Evolutionary conservation across 805 yeast genomes (phyloP), one percentile per base, ranked within the genome.

Genomic region (Candida khao-thaluensis): DNA sequence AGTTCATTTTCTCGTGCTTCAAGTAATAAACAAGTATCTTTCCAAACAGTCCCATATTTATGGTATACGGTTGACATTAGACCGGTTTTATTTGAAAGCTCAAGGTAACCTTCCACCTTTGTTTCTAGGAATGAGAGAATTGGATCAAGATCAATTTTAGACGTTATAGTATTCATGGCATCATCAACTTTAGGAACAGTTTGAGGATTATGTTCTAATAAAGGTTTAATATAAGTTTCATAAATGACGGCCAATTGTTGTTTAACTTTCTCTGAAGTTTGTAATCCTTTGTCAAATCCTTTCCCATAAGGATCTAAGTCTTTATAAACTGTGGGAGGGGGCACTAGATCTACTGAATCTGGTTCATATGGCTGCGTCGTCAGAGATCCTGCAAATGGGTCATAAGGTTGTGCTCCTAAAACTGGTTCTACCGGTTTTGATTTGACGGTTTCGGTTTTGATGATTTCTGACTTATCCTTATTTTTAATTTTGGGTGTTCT

Each of bases 261-360:
- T 30, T 53, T 59, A 11, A 65, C 43, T 4, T 41, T 41, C 4
- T 40, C 49, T 5, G 69, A 54, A 44, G 54, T 62, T 22, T 57
- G 44, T 3, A 60, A 41, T 0, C 73, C 74, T 30, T 48, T 55
- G 7, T 51, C 56, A 37, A 50, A 67, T 5, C 74, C 74, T 30
- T 48, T 50, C 17, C 62, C 62, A 38, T 56, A 69, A 1, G 72
- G 59, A 32, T 53, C 42, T 37, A 43, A 35, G n/a, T 17, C n/a
- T n/a, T n/a, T n/a, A n/a, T n/a, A n/a, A n/a, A n/a, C n/a, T 29
- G 22, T 16, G 17, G 17, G 29, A 7, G 14, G n/a, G n/a, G n/a
- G n/a, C n/a, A n/a, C n/a, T n/a, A n/a, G n/a, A n/a, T n/a, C n/a
- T n/a, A n/a, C 27, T 28, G 18, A 28, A 14, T 9, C 17, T 9